A percentile compares a stretch with the other conserved stretches of the same genome.
These are phyloP conservation scores for Fragilariopsis cylindrus DNA, from an alignment of 108 stramenopile species.

Conservation along the genomic window DNA sequence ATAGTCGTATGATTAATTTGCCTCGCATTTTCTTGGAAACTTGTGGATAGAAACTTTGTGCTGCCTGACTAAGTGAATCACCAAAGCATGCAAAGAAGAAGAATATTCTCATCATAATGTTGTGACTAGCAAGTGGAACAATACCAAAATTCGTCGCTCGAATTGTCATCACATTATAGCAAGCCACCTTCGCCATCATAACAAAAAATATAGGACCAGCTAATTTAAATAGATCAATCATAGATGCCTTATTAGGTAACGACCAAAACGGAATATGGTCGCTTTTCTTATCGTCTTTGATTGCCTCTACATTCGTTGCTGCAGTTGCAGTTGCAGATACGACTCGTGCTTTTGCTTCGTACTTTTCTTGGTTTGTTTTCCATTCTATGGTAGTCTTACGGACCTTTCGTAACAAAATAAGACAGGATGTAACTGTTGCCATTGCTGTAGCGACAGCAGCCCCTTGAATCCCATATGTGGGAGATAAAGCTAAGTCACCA, in stretches of 20 bases:
- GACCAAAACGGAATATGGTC: conserved; percentile 55
- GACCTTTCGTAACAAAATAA: conserved; percentile 54
- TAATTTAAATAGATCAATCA: conserved; percentile 59
- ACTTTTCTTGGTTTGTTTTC: conserved; percentile 42
- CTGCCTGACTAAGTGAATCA: conserved; percentile 81
- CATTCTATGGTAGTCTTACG: conserved; percentile 49
- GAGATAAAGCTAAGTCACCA: conserved; percentile 68
- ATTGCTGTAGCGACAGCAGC: conserved; percentile 75
- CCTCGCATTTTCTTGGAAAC: conserved; percentile 37
- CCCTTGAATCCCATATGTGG: conserved; percentile 62
- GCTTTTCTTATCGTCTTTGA: neutral
- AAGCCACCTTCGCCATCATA: conserved; percentile 73
- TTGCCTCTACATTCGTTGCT: neutral
- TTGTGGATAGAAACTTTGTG: conserved; percentile 88
- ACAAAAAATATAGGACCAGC: conserved; percentile 88
- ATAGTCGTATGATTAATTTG: conserved; percentile 27
- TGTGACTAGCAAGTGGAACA: conserved; percentile 78
- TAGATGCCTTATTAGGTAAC: conserved; percentile 54
- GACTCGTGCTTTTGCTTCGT: neutral
- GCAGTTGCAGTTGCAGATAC: conserved; percentile 7
- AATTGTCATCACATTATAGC: conserved; percentile 79
- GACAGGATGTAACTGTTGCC: conserved; percentile 50
- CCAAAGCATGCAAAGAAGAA: conserved; percentile 93
- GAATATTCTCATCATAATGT: conserved; percentile 87
- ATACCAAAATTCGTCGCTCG: conserved; percentile 76